Conservation (phyloP, 495 filamentous ascomycete species). For the Daldinia concentrica region DNA sequence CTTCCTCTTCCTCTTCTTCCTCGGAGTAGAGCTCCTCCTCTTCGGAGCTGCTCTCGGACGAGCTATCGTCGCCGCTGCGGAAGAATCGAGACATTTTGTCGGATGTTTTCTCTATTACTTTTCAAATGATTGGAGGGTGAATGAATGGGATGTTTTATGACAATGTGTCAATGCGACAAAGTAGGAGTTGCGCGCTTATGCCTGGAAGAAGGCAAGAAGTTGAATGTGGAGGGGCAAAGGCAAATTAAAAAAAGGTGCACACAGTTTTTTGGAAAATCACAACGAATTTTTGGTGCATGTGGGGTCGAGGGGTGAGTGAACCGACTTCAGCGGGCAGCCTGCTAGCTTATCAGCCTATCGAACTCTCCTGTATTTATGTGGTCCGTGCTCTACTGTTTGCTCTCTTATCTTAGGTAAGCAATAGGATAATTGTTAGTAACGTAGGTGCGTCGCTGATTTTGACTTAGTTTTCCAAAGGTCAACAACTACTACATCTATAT, state of each 20-base stretch:
- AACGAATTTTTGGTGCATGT: constrained; percentile 49
- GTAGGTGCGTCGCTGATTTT: too few species aligned
- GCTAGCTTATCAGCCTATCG: constrained; percentile 1
- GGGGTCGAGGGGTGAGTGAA: constrained; percentile 39
- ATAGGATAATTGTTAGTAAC: background rate
- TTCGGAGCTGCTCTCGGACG: constrained; percentile 80
- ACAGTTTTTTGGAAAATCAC: constrained; percentile 43
- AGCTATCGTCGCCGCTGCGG: constrained; percentile 90
- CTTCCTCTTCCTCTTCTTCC: constrained; percentile 71
- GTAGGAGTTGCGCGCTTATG: constrained; percentile 15
- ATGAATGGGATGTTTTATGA: constrained; percentile 1
- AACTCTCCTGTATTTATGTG: background rate
- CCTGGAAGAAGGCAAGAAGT: constrained; percentile 24
- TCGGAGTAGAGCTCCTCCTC: constrained; percentile 91
- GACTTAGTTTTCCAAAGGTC: too few species aligned
- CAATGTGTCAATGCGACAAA: constrained; percentile 11
- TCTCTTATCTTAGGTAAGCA: background rate
- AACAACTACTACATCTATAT: too few species aligned
- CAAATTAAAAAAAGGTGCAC: constrained; percentile 39
- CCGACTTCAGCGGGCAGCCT: constrained; percentile 10
- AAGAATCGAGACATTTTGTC: constrained; percentile 93
- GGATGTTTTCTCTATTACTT: background rate
- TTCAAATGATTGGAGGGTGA: background rate
- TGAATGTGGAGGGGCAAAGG: constrained; percentile 27
- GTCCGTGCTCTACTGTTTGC: background rate